Evolutionary conservation across 441 rosid genomes (phyloP), one percentile per base, ranked within the genome.

Genomic region (Bruguiera hainesii): DNA sequence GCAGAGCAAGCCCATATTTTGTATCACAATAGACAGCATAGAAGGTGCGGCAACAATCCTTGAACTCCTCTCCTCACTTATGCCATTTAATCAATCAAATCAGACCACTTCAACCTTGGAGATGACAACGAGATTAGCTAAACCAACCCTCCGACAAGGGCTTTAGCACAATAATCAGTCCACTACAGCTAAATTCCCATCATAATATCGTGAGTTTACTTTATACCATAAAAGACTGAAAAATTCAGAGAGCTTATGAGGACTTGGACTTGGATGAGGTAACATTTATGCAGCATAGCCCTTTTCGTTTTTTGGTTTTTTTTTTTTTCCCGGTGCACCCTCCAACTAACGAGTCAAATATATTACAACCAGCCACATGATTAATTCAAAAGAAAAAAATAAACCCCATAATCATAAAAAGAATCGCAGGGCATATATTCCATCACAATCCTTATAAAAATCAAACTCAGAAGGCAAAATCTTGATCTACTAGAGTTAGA

Each of bases 1-100:
- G 84, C 98, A 95, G 76, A 91, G 89, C 72, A 75, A 79, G 63
- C 98, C 98, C 99, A 91, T 91, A 67, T 79, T 75, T 63, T 82
- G 81, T 70, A 76, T 68, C 9, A 75, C 68, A 76, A 62, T 57
- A 79, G 69, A 75, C 72, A 70, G 91, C 89, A 83, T 82, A 78
- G 83, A 81, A 70, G 66, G 58, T 72, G 57, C 60, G 56, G 48
- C 64, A 65, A 29, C 20, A 51, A 50, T 60, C 72, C 74, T 78
- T 78, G 51, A 67, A 70, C 66, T 71, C 73, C 64, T 75, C 75
- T 66, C 64, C 62, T 73, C 26, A 26, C 69, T 49, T 60, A 74
- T 65, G 65, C 66, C 69, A 61, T 79, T 76, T 71, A 58, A 63
- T 69, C 28, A 55, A 61, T 66, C 63, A 61, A 66, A 56, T 61